phyloP scores from a whole-genome alignment of 2,329 filamentous ascomycete species.

The Aspergillus quadrilineatus region DNA sequence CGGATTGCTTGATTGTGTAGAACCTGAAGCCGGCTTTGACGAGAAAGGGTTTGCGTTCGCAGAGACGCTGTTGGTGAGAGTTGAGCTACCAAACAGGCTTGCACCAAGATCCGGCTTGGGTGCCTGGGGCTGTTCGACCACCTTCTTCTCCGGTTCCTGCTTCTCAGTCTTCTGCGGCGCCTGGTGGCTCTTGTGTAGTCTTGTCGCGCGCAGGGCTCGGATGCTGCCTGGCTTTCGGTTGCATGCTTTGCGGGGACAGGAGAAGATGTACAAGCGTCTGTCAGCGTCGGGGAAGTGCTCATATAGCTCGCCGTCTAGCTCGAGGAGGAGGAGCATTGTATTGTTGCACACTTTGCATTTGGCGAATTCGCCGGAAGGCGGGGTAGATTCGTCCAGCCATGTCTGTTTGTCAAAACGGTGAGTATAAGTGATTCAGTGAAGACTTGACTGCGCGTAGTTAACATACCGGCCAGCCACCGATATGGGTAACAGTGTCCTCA shows the following conservation, averaged over 20 bases:
- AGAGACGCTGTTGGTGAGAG: conserved; percentile 37
- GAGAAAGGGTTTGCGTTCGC: conserved; percentile 57
- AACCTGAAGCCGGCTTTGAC: conserved; percentile 34
- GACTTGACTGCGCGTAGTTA: not conserved
- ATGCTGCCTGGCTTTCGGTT: conserved; percentile 80
- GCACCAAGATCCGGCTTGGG: conserved; percentile 45
- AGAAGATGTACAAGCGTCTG: conserved; percentile 81
- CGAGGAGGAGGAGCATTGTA: conserved; percentile 78
- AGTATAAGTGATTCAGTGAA: conserved; percentile 11
- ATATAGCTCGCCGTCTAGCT: conserved; percentile 87
- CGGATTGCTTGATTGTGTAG: conserved; percentile 47
- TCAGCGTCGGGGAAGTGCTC: conserved; percentile 85
- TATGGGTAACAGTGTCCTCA: conserved; percentile 79
- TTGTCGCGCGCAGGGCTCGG: conserved; percentile 69
- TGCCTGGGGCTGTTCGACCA: conserved; percentile 15
- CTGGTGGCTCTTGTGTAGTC: conserved; percentile 42
- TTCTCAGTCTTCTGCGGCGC: conserved; percentile 30
- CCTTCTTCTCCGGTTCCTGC: conserved; percentile 17
- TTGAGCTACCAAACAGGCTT: conserved; percentile 63
- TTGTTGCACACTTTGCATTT: conserved; percentile 86
- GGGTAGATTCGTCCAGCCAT: conserved; percentile 73
- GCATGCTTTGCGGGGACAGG: conserved; percentile 75
- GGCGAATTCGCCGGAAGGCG: conserved; percentile 73
- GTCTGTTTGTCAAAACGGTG: conserved; percentile 53
- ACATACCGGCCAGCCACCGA: conserved; percentile 83